Conservation (phyloP, 2,329 filamentous ascomycete genomes). For the Fonsecaea multimorphosa region DNA sequence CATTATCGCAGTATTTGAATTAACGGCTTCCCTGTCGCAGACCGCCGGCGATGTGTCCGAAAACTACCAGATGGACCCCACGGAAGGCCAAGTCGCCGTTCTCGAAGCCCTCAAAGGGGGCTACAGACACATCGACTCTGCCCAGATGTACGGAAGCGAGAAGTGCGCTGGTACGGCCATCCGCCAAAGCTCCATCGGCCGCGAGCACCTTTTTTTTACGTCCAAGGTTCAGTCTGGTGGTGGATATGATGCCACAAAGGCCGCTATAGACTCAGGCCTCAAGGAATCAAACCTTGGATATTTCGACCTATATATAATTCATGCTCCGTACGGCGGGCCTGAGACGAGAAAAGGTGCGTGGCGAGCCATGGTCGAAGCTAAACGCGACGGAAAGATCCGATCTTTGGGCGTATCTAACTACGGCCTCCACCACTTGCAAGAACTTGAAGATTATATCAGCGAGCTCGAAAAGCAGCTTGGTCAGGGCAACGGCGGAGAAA, state of each 20-base stretch:
- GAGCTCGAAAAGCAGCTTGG: conserved; percentile 46
- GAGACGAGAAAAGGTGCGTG: conserved; percentile 67
- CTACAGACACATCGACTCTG: conserved; percentile 65
- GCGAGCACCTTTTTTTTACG: conserved; percentile 70
- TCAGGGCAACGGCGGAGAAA: background rate
- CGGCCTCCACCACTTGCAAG: conserved; percentile 70
- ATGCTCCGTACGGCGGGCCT: conserved; percentile 64
- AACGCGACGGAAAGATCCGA: conserved; percentile 64
- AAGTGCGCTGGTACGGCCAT: conserved; percentile 68
- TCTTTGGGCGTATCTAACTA: conserved; percentile 77
- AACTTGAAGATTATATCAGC: conserved; percentile 63
- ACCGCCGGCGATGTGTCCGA: background rate
- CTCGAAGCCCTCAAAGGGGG: conserved; percentile 60
- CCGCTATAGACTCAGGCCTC: conserved; percentile 60
- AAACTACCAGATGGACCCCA: background rate
- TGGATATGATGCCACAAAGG: conserved; percentile 61
- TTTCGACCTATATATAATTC: conserved; percentile 74
- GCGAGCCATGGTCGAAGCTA: conserved; percentile 67
- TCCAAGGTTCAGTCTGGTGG: conserved; percentile 69
- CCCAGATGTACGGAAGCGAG: conserved; percentile 74
- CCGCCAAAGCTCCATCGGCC: conserved; percentile 59
- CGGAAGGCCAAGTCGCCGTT: conserved; percentile 46
- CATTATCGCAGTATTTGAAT: background rate
- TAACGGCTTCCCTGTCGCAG: background rate
- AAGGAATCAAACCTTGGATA: conserved; percentile 61